Evolutionary conservation across 345 rosid genomes (phyloP).

Genomic region (Limnanthes douglasii): DNA sequence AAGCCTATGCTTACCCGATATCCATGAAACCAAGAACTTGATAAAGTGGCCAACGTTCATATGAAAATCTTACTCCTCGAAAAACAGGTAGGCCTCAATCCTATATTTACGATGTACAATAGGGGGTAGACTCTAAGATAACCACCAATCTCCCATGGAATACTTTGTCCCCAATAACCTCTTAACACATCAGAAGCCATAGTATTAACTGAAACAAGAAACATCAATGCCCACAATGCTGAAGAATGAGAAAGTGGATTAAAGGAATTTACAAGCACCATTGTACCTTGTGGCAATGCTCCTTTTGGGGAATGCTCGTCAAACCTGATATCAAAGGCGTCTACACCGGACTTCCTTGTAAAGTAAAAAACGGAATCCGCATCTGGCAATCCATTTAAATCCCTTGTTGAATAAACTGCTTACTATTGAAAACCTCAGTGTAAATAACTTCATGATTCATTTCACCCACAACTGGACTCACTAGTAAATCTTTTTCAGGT

Average conservation of each 20-base stretch:
- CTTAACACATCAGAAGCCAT: slow-evolving; percentile 98
- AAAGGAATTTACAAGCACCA: slow-evolving; percentile 90
- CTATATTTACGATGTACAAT: slow-evolving; percentile 76
- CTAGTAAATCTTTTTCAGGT: slow-evolving; percentile 15
- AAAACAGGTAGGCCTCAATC: slow-evolving; percentile 82
- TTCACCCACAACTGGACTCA: slow-evolving; percentile 45
- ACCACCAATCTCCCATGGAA: slow-evolving; percentile 98
- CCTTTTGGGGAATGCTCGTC: slow-evolving; percentile 89
- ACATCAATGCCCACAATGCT: slow-evolving; percentile 98
- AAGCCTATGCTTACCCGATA: slow-evolving; percentile 71
- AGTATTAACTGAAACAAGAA: slow-evolving; percentile 83
- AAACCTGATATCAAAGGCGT: slow-evolving; percentile 81
- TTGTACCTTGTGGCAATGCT: slow-evolving; percentile 85
- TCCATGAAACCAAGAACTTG: slow-evolving; percentile 76
- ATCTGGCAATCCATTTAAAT: slow-evolving; percentile 87
- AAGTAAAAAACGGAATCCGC: slow-evolving; percentile 97
- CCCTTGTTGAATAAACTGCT: slow-evolving; percentile 95
- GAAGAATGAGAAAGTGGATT: slow-evolving; percentile 85
- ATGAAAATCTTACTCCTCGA: slow-evolving; percentile 98
- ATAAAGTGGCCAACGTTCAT: slow-evolving; percentile 84
- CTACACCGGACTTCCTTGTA: slow-evolving; percentile 67
- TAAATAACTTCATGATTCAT: slow-evolving; percentile 80
- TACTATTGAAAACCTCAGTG: slow-evolving; percentile 89
- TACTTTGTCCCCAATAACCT: slow-evolving; percentile 98
- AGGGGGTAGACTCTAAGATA: slow-evolving; percentile 90